Conservation (phyloP, 2,329 filamentous ascomycete species). For the Mariannaea sp. region DNA sequence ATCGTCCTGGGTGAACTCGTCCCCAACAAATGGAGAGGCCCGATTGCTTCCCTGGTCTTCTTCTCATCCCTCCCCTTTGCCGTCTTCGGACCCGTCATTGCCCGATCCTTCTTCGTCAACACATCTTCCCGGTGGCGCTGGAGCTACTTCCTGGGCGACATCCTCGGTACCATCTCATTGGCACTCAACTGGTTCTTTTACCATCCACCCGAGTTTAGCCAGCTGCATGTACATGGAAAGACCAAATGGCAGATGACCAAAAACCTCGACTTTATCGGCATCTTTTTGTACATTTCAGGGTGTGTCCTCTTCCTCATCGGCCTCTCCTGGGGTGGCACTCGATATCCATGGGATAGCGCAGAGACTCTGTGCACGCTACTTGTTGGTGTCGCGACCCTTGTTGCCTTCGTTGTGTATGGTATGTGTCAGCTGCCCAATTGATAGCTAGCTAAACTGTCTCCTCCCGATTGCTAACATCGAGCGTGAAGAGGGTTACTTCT, state of each 20-base stretch:
- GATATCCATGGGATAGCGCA: slow-evolving; percentile 49
- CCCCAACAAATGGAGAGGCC: slow-evolving; percentile 47
- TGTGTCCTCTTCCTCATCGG: slow-evolving; percentile 50
- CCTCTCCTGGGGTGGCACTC: slow-evolving; percentile 48
- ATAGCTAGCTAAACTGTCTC: no score
- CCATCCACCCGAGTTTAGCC: slow-evolving; percentile 51
- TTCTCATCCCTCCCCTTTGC: slow-evolving; percentile 48
- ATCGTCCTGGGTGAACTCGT: slow-evolving; percentile 50
- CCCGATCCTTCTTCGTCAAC: slow-evolving; percentile 48
- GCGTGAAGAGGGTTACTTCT: slow-evolving; percentile 46
- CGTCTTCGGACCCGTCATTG: slow-evolving; percentile 52
- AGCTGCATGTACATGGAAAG: slow-evolving; percentile 46
- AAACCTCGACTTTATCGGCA: slow-evolving; percentile 52
- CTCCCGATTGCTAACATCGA: no score
- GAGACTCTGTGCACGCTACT: slow-evolving; percentile 45
- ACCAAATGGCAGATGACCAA: slow-evolving; percentile 45
- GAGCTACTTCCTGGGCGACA: slow-evolving; percentile 54
- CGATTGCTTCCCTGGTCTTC: slow-evolving; percentile 45
- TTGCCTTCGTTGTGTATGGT: slow-evolving; percentile 45
- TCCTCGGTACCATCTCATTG: slow-evolving; percentile 46
- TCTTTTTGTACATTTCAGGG: slow-evolving; percentile 48
- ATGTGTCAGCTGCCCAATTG: slow-evolving; percentile 3
- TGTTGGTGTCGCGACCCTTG: slow-evolving; percentile 43
- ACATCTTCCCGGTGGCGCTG: slow-evolving; percentile 52
- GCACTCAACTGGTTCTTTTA: slow-evolving; percentile 51